Base-by-base conservation (phyloP, 2,329 filamentous ascomycete species). In the Alternaria sp. region DNA sequence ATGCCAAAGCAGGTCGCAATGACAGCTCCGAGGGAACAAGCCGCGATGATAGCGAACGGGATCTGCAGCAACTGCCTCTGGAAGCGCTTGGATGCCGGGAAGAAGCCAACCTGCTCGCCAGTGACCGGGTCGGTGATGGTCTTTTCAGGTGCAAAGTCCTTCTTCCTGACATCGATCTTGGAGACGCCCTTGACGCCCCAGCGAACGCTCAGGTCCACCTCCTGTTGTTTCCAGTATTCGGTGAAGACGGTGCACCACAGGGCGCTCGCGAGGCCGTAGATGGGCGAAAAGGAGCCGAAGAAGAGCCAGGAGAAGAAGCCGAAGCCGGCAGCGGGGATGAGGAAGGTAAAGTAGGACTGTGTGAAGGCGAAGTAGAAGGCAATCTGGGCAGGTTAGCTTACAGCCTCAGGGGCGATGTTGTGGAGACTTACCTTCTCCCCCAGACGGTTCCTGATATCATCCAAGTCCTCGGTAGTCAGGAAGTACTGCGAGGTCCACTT, bases 321-420 rank as follows among this genome's bases (percentile, higher is more conserved):
- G 71, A 96, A 89, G 5, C 85, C 89, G 1, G 94, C 92, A 0
- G 94, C 94, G 63, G 95, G 90, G n/a, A 92, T 80, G 25, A 97
- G 84, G 76, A 96, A 97, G 62, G 88, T 86, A 76, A 97, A 96
- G 81, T 98, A 98, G 33, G 91, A 91, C 75, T 97, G 92, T 30
- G 96, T 87, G 76, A 98, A 98, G 43, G 94, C 93, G 78, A 97
- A 98, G 83, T 98, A 98, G 79, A 96, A 97, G 37, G 92, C 95
- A 62, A 97, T 92, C 85, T 88, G 67, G 9, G 6, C 7, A 7
- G 23, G 47, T 79, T 55, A 79, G 72, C 49, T 55, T 10, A 20
- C 2, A 33, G 23, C 5, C n/a, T 3, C 8, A 9, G n/a, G 15
- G 21, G 11, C 2, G 44, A 28, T 9, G 3, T 33, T 6, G 15